Evolutionary conservation across 495 filamentous ascomycete genomes (phyloP).

Genomic region (Darksidea phi): DNA sequence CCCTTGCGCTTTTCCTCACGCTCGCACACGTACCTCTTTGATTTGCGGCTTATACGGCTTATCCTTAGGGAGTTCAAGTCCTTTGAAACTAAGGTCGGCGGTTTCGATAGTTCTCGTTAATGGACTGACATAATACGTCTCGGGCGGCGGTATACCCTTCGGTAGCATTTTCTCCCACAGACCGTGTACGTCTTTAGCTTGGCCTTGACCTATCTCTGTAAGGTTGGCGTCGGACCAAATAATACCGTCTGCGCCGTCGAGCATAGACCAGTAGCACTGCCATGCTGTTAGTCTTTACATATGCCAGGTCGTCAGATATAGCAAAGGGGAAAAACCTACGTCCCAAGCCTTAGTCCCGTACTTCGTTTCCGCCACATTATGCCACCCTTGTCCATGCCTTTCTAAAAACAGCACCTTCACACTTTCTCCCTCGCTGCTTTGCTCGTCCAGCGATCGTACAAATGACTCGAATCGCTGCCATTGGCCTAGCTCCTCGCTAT

Average conservation of each 20-base stretch:
- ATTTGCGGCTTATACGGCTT: constrained; percentile 32
- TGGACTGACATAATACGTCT: constrained; percentile 40
- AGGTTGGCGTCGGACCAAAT: constrained; percentile 40
- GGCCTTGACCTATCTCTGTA: constrained; percentile 33
- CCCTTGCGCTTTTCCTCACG: neutral
- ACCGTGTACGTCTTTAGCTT: constrained; percentile 35
- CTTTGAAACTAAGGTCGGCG: constrained; percentile 35
- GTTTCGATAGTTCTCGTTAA: constrained; percentile 40
- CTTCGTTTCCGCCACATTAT: constrained; percentile 43
- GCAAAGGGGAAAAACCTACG: constrained; percentile 26
- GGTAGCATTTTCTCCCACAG: constrained; percentile 33
- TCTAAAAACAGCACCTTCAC: constrained; percentile 43
- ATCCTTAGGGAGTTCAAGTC: constrained; percentile 22
- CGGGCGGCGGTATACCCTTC: constrained; percentile 37
- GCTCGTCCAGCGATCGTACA: constrained; percentile 27
- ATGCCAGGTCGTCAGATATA: neutral
- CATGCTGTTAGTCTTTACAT: no score
- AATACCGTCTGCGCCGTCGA: constrained; percentile 39
- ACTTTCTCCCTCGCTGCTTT: constrained; percentile 13
- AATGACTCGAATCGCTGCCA: constrained; percentile 40
- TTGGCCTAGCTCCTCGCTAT: constrained; percentile 18
- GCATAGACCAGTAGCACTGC: constrained; percentile 40
- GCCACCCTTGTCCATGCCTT: constrained; percentile 44
- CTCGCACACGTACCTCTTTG: constrained; percentile 37
- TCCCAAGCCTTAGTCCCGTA: constrained; percentile 45